Conservation (phyloP, 2,329 filamentous ascomycete genomes). For the Cryphonectria carpinicola region DNA sequence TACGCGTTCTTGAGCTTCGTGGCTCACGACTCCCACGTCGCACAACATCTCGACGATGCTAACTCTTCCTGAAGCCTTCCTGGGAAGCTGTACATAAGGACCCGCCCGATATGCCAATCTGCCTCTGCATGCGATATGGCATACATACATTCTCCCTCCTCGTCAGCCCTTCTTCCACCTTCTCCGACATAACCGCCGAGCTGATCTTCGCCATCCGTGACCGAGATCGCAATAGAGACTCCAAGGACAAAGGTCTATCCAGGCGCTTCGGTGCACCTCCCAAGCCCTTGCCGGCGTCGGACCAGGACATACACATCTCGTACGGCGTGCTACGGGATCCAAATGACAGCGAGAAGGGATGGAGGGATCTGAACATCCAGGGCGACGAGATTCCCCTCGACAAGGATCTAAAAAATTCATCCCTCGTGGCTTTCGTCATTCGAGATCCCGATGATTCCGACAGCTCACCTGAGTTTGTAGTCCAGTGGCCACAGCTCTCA, state of each 20-base stretch:
- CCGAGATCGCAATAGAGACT: conserved; percentile 58
- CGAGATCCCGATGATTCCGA: conserved; percentile 41
- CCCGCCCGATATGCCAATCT: conserved; percentile 55
- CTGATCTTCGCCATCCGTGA: conserved; percentile 63
- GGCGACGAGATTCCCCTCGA: conserved; percentile 45
- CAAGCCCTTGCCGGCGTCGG: conserved; percentile 45
- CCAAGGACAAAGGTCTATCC: conserved; percentile 49
- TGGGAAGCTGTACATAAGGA: conserved; percentile 31
- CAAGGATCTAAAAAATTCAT: conserved; percentile 51
- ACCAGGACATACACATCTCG: conserved; percentile 47
- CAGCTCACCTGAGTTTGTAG: conserved; percentile 47
- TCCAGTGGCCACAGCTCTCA: conserved; percentile 47
- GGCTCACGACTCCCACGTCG: neutral
- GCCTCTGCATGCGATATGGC: conserved; percentile 74
- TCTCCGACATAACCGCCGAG: conserved; percentile 59
- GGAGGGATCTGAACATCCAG: conserved; percentile 49
- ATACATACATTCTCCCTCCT: conserved; percentile 73
- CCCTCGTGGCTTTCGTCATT: conserved; percentile 55
- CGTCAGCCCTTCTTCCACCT: conserved; percentile 59
- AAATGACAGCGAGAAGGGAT: conserved; percentile 52
- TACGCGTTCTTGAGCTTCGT: conserved; percentile 6
- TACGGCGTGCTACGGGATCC: conserved; percentile 52
- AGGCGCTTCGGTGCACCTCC: conserved; percentile 38
- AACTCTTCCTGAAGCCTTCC: conserved; percentile 19
- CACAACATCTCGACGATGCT: neutral